Evolutionary conservation across 2,329 filamentous ascomycete genomes (phyloP).

Genomic region (Myriangium duriaei): DNA sequence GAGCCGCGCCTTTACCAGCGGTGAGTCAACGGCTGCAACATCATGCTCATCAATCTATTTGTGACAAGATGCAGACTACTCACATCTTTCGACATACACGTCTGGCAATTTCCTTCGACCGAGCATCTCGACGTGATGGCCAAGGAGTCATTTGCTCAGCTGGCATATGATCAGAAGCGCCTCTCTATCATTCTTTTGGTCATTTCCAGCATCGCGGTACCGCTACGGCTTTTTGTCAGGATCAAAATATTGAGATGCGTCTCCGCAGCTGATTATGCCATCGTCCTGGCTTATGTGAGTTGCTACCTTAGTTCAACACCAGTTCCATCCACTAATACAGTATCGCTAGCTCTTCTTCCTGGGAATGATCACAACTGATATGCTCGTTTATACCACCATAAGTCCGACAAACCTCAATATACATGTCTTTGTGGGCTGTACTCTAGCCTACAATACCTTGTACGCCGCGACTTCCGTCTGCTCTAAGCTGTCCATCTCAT

Average conservation of each 20-base stretch:
- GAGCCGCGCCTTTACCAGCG: no score
- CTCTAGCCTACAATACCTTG: background rate
- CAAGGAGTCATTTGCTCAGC: no score
- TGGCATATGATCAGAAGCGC: background rate
- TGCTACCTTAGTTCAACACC: background rate
- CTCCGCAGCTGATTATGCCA: conserved; percentile 2
- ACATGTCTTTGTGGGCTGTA: background rate
- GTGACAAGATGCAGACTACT: no score
- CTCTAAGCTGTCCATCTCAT: conserved; percentile 3
- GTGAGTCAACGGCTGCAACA: no score
- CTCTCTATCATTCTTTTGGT: background rate
- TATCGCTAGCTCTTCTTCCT: conserved; percentile 1
- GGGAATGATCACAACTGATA: background rate
- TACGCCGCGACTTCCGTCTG: conserved; percentile 2
- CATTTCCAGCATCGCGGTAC: background rate
- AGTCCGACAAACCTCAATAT: background rate
- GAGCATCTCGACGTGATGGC: no score
- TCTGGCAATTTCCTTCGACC: no score
- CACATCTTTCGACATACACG: no score
- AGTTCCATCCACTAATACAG: background rate
- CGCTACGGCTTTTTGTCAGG: conserved; percentile 6
- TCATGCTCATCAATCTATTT: no score
- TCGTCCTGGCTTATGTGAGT: conserved; percentile 2
- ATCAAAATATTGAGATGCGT: background rate
- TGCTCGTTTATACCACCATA: background rate